Conservation (phyloP, 2,329 filamentous ascomycete species). For the Cyclaneusma minus region DNA sequence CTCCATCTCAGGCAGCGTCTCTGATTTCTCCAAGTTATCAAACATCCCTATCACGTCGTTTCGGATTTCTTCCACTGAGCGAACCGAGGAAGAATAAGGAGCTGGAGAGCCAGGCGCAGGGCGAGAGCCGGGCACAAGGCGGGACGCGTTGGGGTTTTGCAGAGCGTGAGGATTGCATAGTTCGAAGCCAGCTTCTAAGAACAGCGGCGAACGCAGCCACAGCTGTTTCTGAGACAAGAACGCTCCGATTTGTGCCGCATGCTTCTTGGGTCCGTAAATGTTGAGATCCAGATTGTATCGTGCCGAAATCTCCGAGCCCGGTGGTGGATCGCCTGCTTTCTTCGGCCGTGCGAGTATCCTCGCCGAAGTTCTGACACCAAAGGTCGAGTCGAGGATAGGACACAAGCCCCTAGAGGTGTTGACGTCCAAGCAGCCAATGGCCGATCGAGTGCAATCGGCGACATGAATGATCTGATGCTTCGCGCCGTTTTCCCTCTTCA, state of each 20-base stretch:
- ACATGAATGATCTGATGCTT: conserved; percentile 49
- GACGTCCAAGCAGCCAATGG: conserved; percentile 64
- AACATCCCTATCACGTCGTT: conserved; percentile 78
- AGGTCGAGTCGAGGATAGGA: conserved; percentile 54
- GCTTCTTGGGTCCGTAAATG: conserved; percentile 61
- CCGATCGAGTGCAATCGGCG: conserved; percentile 51
- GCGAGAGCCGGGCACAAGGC: conserved; percentile 8
- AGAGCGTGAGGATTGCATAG: conserved; percentile 60
- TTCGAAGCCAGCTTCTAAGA: conserved; percentile 50
- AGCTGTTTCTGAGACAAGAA: conserved; percentile 51
- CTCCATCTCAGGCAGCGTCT: conserved; percentile 62
- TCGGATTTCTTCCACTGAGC: conserved; percentile 75
- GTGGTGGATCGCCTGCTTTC: conserved; percentile 38
- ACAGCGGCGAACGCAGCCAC: conserved; percentile 49
- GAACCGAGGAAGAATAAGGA: conserved; percentile 16
- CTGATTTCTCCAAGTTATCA: conserved; percentile 61
- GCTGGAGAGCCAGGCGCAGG: conserved; percentile 12
- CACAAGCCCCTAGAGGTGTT: conserved; percentile 51
- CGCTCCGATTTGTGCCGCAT: conserved; percentile 48
- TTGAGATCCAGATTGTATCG: conserved; percentile 54
- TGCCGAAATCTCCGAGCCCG: conserved; percentile 45
- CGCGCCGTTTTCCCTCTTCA: conserved; percentile 43
- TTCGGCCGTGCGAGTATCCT: conserved; percentile 54
- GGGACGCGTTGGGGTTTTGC: conserved; percentile 12
- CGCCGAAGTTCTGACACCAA: conserved; percentile 54